Conservation (phyloP, 164 flowering plant species). For the Magnolia kwangsiensis region DNA sequence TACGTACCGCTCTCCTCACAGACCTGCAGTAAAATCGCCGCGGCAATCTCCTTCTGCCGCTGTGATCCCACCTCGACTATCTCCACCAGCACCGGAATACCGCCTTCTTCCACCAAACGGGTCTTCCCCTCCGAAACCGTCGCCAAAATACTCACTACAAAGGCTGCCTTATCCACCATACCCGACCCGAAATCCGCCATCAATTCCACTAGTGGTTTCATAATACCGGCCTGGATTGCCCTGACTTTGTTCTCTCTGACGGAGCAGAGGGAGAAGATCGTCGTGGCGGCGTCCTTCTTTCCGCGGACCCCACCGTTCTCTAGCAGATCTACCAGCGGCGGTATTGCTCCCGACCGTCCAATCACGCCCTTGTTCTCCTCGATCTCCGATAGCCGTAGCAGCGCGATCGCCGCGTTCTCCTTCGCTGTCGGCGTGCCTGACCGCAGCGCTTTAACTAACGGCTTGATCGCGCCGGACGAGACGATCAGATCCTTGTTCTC, state of each 20-base stretch:
- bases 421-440: constrained; percentile 62
- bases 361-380: constrained; percentile 62
- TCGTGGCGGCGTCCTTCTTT: constrained; percentile 84
- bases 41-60: constrained; percentile 80
- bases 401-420: constrained; percentile 91
- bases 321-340: constrained; percentile 57
- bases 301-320: constrained; percentile 62
- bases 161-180: constrained; percentile 91
- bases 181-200: constrained; percentile 82
- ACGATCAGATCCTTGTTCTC: constrained; percentile 66
- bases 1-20: constrained; percentile 56
- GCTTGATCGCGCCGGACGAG: constrained; percentile 65
- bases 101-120: constrained; percentile 76
- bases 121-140: constrained; percentile 47
- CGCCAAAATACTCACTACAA: constrained; percentile 49
- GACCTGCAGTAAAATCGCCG: constrained; percentile 49
- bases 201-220: constrained; percentile 71
- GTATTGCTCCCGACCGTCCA: constrained; percentile 88
- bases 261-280: constrained; percentile 67
- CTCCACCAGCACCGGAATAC: constrained; percentile 88
- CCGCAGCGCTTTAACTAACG: constrained; percentile 56
- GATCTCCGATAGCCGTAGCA: constrained; percentile 63
- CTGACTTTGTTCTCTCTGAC: constrained; percentile 65
- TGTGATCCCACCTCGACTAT: constrained; percentile 74
- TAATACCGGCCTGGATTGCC: constrained; percentile 64